Conservation (phyloP, 352 stramenopile genomes). For the Thalassiosira mediterranea region DNA sequence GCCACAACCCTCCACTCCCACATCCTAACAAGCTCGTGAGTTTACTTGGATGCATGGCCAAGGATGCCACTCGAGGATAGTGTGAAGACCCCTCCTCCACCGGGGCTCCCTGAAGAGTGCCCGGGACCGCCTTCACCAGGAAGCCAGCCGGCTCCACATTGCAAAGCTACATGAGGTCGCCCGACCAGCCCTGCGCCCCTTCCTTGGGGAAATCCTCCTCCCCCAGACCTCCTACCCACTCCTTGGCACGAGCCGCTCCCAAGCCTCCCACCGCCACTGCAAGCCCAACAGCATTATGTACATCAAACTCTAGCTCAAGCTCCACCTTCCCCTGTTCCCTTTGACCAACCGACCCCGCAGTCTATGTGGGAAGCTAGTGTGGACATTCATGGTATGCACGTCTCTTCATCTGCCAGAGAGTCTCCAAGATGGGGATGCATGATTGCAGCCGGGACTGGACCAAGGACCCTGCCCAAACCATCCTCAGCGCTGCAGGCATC, state of each 20-base stretch:
- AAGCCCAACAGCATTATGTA: no score
- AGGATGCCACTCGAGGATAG: background rate
- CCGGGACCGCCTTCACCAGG: background rate
- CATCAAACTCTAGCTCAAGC: no score
- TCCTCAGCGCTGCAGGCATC: background rate
- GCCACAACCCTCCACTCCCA: background rate
- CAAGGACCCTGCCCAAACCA: background rate
- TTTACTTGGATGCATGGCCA: background rate
- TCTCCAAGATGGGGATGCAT: constrained; percentile 2
- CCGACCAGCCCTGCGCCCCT: no score
- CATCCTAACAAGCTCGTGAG: background rate
- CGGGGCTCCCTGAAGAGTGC: background rate
- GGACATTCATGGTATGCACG: constrained; percentile 3
- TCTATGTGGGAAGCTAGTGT: background rate
- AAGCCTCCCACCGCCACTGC: no score
- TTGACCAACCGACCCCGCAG: background rate
- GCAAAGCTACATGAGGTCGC: no score
- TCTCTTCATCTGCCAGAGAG: background rate
- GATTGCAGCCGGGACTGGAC: background rate
- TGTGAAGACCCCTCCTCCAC: background rate
- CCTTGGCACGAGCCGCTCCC: no score
- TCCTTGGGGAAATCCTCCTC: no score
- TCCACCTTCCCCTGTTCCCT: no score
- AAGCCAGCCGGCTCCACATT: no score
- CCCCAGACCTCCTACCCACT: no score